phyloP scores from a whole-genome alignment of 257 asterid genomes.

The Knoxia roxburghii region DNA sequence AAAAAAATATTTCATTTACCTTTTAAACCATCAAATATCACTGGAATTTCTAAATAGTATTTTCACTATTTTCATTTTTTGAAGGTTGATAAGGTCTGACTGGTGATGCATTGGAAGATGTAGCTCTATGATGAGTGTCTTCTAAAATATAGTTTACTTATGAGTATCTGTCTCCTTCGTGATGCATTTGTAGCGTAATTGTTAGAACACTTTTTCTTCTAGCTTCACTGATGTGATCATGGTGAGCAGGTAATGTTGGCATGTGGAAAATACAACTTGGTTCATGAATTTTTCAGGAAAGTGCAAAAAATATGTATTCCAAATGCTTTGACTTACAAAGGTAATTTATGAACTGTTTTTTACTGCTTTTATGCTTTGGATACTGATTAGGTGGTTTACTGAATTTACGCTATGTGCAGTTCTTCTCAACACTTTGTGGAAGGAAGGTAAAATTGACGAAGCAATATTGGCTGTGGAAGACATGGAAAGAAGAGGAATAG shows the following conservation, averaged over 20 bases:
- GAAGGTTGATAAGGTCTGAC: not conserved
- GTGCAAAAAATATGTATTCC: conserved; percentile 68
- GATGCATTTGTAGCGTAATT: not conserved
- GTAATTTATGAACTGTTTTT: conserved; percentile 24
- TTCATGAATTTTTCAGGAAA: conserved; percentile 85
- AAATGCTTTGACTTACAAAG: conserved; percentile 85
- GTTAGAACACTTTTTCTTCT: not conserved
- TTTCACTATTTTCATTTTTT: not conserved
- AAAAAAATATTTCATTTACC: not conserved
- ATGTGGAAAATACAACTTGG: conserved; percentile 76
- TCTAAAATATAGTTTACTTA: not conserved
- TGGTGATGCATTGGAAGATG: not conserved
- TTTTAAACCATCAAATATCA: too few species aligned
- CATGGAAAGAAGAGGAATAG: conserved; percentile 88
- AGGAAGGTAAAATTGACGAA: conserved; percentile 72
- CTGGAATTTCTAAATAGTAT: not conserved
- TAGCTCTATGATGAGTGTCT: not conserved
- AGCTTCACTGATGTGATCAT: conserved; percentile 1
- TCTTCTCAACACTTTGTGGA: conserved; percentile 73
- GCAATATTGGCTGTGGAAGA: conserved; percentile 71
- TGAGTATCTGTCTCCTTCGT: not conserved
- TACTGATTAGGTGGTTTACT: not conserved
- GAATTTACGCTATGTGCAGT: conserved; percentile 37
- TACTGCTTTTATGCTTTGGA: not conserved
- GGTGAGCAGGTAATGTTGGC: conserved; percentile 82